Conservation (phyloP, 1,139 yeast species). For the Hyphopichia wangnamkhiaoensis region DNA sequence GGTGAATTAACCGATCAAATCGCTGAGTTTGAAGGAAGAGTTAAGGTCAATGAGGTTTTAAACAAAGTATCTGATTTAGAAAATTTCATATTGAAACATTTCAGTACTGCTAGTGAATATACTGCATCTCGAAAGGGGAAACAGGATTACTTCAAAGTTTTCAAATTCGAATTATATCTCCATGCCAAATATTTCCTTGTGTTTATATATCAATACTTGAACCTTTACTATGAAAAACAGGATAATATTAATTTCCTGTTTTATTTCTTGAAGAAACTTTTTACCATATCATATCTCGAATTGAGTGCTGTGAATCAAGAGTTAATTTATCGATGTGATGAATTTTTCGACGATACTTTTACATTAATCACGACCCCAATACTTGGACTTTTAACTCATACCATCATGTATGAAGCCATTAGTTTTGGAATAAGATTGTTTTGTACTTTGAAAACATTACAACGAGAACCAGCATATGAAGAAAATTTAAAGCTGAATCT, state of each 20-base stretch:
- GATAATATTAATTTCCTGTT: slow-evolving; percentile 19
- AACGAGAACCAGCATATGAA: neutral
- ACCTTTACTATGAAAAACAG: slow-evolving; percentile 25
- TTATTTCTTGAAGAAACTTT: slow-evolving; percentile 25
- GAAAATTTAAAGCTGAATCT: slow-evolving; percentile 1
- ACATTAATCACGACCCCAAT: slow-evolving; percentile 11
- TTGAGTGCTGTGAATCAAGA: slow-evolving; percentile 12
- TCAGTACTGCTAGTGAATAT: slow-evolving; percentile 7
- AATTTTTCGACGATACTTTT: slow-evolving; percentile 11
- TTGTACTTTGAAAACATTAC: slow-evolving; percentile 2
- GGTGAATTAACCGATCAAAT: slow-evolving; percentile 8
- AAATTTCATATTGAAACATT: slow-evolving; percentile 5
- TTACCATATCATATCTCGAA: slow-evolving; percentile 19
- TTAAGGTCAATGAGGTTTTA: slow-evolving; percentile 9
- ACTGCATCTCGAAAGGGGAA: slow-evolving; percentile 6
- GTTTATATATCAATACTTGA: slow-evolving; percentile 24
- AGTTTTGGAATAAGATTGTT: slow-evolving; percentile 2
- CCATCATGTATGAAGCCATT: slow-evolving; percentile 1
- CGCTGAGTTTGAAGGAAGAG: slow-evolving; percentile 11
- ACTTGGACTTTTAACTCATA: neutral
- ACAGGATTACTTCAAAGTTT: slow-evolving; percentile 5
- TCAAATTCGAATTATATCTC: slow-evolving; percentile 10
- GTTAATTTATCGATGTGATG: slow-evolving; percentile 8
- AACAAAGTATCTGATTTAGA: slow-evolving; percentile 11
- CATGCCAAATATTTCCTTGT: slow-evolving; percentile 17